phyloP scores from a whole-genome alignment of 1,284 basidiomycete species.

The Cerioporus squamosus region DNA sequence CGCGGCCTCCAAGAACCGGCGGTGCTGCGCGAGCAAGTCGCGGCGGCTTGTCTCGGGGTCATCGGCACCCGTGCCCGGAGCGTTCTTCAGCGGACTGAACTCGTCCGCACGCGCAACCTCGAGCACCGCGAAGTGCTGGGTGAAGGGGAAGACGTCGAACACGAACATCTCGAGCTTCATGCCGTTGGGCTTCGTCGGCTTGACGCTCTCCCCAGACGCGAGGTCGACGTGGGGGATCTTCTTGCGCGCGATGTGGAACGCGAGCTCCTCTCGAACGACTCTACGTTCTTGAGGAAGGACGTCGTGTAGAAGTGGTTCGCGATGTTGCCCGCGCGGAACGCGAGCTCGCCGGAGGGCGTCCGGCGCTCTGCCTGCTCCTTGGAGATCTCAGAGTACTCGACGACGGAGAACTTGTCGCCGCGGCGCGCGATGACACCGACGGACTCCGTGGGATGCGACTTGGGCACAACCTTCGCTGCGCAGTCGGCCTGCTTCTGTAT shows the following conservation, averaged over 20 bases:
- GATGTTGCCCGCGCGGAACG: constrained; percentile 96
- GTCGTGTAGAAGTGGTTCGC: constrained; percentile 99
- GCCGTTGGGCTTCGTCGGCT: constrained; percentile 92
- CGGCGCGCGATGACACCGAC: constrained; percentile 94
- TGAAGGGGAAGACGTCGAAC: constrained; percentile 98
- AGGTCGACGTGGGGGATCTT: constrained; percentile 91
- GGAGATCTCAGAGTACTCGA: constrained; percentile 98
- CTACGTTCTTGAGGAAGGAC: constrained; percentile 80
- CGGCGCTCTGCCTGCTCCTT: constrained; percentile 82
- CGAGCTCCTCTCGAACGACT: constrained; percentile 88
- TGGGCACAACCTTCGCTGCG: constrained; percentile 96
- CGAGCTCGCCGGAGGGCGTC: constrained; percentile 75
- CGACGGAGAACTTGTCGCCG: constrained; percentile 85
- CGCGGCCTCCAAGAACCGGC: constrained; percentile 79
- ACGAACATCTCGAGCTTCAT: constrained; percentile 99
- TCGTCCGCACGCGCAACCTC: constrained; percentile 91
- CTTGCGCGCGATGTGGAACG: constrained; percentile 98
- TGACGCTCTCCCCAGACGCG: constrained; percentile 65
- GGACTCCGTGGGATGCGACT: constrained; percentile 84
- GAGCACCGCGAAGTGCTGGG: constrained; percentile 82
- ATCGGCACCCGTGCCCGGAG: constrained; percentile 93
- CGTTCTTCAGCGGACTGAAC: constrained; percentile 98
- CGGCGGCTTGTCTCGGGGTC: constrained; percentile 89
- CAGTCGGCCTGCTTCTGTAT: constrained; percentile 86
- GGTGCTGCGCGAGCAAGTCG: constrained; percentile 92